Evolutionary conservation across 805 yeast genomes (phyloP).

Genomic region (Saccharomycopsis malanga): DNA sequence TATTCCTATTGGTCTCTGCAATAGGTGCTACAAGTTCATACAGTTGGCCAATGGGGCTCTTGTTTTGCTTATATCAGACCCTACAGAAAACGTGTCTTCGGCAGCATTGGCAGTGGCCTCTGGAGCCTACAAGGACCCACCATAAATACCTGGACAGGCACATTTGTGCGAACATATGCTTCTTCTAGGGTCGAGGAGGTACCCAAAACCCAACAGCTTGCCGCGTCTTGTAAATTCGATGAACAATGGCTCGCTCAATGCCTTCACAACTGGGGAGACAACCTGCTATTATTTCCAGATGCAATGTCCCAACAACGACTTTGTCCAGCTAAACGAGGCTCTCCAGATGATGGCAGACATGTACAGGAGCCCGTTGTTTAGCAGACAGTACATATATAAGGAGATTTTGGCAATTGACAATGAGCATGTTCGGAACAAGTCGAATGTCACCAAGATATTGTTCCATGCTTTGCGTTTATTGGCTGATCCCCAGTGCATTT

Average conservation of each 20-base stretch:
- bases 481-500: conserved; percentile 36
- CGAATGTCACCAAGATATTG: conserved; percentile 38
- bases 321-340: conserved; percentile 15
- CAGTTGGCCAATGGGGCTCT: conserved; percentile 62
- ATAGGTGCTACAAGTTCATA: conserved; percentile 32
- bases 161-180: conserved; percentile 83
- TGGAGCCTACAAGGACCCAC: conserved; percentile 79
- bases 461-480: conserved; percentile 54
- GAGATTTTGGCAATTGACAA: conserved; percentile 59
- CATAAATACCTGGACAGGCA: conserved; percentile 68
- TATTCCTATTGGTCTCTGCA: conserved; percentile 10
- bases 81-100: conserved; percentile 54
- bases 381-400: conserved; percentile 33
- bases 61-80: conserved; percentile 69
- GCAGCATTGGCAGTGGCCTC: conserved; percentile 69
- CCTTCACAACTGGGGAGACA: conserved; percentile 60
- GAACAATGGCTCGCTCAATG: conserved; percentile 54
- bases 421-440: conserved; percentile 55
- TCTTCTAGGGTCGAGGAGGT: conserved; percentile 48
- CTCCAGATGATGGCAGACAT: conserved; percentile 45
- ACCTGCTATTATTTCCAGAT: conserved; percentile 60
- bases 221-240: conserved; percentile 36
- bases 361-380: conserved; percentile 46
- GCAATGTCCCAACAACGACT: conserved; percentile 33
- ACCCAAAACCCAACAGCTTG: conserved; percentile 41